Conservation (phyloP, 140 eudicot genomes). For the Bidens hawaiensis region DNA sequence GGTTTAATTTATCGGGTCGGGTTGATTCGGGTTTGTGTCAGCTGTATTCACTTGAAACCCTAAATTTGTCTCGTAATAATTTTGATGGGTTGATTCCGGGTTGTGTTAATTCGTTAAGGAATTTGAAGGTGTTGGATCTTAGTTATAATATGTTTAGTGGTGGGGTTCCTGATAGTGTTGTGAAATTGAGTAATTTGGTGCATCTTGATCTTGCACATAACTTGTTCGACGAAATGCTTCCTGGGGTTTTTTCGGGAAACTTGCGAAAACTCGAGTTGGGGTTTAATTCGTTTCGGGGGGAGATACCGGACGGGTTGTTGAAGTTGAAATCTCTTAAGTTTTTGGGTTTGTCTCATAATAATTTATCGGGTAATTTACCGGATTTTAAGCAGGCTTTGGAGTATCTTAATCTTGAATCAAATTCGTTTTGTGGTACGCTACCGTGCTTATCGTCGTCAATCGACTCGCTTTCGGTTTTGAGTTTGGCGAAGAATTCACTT, state of each 20-base stretch:
- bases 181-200: slow-evolving; percentile 32
- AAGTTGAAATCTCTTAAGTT: slow-evolving; percentile 47
- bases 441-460: slow-evolving; percentile 59
- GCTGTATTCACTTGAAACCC: slow-evolving; percentile 58
- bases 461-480: slow-evolving; percentile 55
- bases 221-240: slow-evolving; percentile 50
- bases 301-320: slow-evolving; percentile 62
- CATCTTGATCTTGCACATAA: slow-evolving; percentile 57
- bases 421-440: slow-evolving; percentile 68
- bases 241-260: slow-evolving; percentile 55
- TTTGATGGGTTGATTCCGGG: slow-evolving; percentile 48
- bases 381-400: slow-evolving; percentile 69
- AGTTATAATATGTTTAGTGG: slow-evolving; percentile 54
- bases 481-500: slow-evolving; percentile 65
- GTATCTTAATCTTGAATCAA: slow-evolving; percentile 58
- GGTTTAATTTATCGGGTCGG: slow-evolving; percentile 50
- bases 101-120: slow-evolving; percentile 56
- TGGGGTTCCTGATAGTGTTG: slow-evolving; percentile 38
- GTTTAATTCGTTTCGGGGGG: slow-evolving; percentile 59
- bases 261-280: slow-evolving; percentile 59
- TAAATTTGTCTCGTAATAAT: slow-evolving; percentile 55
- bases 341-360: slow-evolving; percentile 68
- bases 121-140: slow-evolving; percentile 53
- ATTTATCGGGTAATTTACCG: slow-evolving; percentile 48
- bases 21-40: slow-evolving; percentile 66